Percentiles rank a stretch among this genome's conserved stretches.
These are phyloP conservation scores for Cyclocybe aegerita DNA, from an alignment of 768 basidiomycete genomes.

Conservation along the genomic window DNA sequence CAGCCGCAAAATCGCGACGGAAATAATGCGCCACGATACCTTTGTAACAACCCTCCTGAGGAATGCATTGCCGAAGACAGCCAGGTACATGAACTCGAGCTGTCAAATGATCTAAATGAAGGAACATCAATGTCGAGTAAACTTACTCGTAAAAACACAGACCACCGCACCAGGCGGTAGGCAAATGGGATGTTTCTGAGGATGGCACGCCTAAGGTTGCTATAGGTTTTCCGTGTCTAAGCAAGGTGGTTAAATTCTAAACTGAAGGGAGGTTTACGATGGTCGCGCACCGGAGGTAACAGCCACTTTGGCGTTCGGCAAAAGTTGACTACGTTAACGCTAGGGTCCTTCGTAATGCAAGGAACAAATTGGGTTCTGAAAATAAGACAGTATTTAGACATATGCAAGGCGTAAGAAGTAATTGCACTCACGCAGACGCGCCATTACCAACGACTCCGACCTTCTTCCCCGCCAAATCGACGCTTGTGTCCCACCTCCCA, in stretches of 20 bases:
- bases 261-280: too few relatives aligned
- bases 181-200: conserved; percentile 6
- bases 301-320: conserved; percentile 51
- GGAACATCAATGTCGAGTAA: background rate
- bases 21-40: background rate
- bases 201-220: conserved; percentile 11
- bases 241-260: background rate
- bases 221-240: conserved; percentile 15
- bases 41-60: conserved; percentile 7
- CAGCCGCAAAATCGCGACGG: background rate
- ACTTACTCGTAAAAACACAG: conserved; percentile 14
- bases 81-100: conserved; percentile 12
- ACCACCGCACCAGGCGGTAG: conserved; percentile 11
- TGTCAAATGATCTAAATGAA: background rate
- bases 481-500: conserved; percentile 43
- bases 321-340: conserved; percentile 45
- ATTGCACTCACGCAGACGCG: conserved; percentile 44
- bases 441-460: conserved; percentile 64
- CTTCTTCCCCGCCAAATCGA: conserved; percentile 41
- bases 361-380: conserved; percentile 52
- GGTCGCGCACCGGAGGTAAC: conserved; percentile 38
- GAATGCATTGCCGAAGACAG: conserved; percentile 4
- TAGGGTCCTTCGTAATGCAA: conserved; percentile 38
- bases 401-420: conserved; percentile 1
- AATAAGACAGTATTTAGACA: background rate